These are phyloP conservation scores for Rhizopogon vulgaris DNA, from an alignment of 768 basidiomycete species.

Conservation along the genomic window DNA sequence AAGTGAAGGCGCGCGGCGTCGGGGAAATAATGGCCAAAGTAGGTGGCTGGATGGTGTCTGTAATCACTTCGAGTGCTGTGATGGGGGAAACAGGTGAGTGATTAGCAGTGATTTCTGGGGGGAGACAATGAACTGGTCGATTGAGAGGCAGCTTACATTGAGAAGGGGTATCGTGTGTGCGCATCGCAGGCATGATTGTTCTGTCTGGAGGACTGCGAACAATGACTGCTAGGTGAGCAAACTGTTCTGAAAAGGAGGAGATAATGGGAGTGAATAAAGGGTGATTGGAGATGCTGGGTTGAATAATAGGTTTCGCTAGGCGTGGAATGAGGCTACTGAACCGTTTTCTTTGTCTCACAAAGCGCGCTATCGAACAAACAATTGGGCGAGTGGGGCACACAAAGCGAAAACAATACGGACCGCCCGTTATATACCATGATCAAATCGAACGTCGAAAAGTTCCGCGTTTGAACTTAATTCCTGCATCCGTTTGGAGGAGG, in stretches of 20 bases:
- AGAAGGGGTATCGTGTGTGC: constrained; percentile 69
- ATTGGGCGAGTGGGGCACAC: constrained; percentile 61
- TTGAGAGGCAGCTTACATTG: constrained; percentile 30
- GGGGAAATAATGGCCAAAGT: constrained; percentile 48
- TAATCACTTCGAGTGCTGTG: constrained; percentile 70
- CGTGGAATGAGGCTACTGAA: constrained; percentile 37
- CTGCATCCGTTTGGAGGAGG: constrained; percentile 14
- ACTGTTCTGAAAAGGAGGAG: constrained; percentile 28
- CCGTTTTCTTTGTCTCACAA: constrained; percentile 46
- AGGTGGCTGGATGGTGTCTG: constrained; percentile 55
- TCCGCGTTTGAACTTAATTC: constrained; percentile 31
- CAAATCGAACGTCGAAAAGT: constrained; percentile 25
- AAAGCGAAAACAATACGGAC: constrained; percentile 51
- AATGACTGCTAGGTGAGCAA: constrained; percentile 28
- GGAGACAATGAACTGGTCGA: neutral
- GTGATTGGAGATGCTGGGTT: constrained; percentile 23
- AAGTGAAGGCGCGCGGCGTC: constrained; percentile 51
- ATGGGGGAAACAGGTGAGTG: constrained; percentile 9
- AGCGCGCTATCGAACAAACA: constrained; percentile 43
- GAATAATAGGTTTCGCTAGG: constrained; percentile 37
- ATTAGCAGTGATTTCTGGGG: constrained; percentile 5
- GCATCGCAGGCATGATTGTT: constrained; percentile 71
- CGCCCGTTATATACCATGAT: constrained; percentile 47
- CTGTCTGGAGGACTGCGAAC: constrained; percentile 19
- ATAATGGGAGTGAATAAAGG: constrained; percentile 28